Evolutionary conservation across 208 protist species (phyloP).

Genomic region (Herpetomonas samuelpessoai): DNA sequence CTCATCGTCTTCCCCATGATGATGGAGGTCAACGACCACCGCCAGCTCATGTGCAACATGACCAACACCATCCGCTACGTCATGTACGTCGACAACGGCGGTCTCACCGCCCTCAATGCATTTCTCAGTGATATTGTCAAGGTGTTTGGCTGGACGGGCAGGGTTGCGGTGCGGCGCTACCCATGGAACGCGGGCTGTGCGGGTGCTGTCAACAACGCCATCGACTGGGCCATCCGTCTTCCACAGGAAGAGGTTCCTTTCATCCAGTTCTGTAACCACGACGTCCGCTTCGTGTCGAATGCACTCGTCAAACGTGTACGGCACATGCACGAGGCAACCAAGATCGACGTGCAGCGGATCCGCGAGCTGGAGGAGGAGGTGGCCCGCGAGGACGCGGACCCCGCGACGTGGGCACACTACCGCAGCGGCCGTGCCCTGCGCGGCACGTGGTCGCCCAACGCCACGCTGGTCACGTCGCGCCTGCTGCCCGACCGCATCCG

Average conservation of each 20-base stretch:
- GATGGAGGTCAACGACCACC: not conserved
- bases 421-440: not conserved
- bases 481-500: slow-evolving; percentile 22
- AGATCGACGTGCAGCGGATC: not conserved
- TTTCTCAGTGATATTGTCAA: not conserved
- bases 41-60: slow-evolving; percentile 9
- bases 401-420: not conserved
- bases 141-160: no score
- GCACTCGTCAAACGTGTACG: no score
- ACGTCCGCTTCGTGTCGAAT: no score
- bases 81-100: slow-evolving; percentile 11
- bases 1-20: not conserved
- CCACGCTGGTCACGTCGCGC: slow-evolving; percentile 7
- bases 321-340: not conserved
- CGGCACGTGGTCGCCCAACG: not conserved
- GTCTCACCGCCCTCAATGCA: not conserved
- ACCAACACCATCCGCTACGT: not conserved
- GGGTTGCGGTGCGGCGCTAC: no score
- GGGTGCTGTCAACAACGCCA: no score
- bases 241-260: no score
- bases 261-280: no score
- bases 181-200: no score
- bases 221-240: no score
- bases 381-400: not conserved
- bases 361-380: slow-evolving; percentile 1